Evolutionary conservation across 2,329 filamentous ascomycete species (phyloP), one percentile per base, ranked within the genome.

Genomic region (Chaetomiaceae sp.): DNA sequence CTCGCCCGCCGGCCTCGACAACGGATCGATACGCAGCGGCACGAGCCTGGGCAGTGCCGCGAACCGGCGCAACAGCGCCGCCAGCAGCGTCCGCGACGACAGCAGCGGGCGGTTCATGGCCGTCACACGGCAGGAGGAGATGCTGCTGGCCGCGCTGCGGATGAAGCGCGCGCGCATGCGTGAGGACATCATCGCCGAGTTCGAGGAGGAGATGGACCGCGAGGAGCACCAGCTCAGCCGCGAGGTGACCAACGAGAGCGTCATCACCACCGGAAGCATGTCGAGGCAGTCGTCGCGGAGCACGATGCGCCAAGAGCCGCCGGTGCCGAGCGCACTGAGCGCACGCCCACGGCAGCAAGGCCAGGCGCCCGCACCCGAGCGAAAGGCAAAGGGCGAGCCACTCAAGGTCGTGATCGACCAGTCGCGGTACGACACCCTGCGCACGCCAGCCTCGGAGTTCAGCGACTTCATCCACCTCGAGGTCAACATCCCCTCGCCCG

Each of bases 141-240:
- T 81, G 72, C 70, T 83, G 0, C 69, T 83, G 4, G 75, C 80
- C 2, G 80, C 80, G 3, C 70, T 83, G 38, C 73, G 80, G 8
- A 73, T 77, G 59, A 81, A 81, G 69, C 72, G 79, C n/a, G 75
- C 78, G 3, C 69, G 71, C n/a, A 80, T 81, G 75, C 75, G 77
- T 2, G 74, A 79, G 56, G 73, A 71, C 3, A 68, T 75, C 17
- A 66, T 74, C 12, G 68, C 72, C 20, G 73, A 77, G 55, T 68
- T 72, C 14, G 72, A 75, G 27, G 73, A 72, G 29, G 68, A 69
- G 33, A 29, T 58, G 22, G 59, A 60, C 4, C 57, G 53, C 27
- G 56, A 58, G 3, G 57, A 55, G 6, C 47, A 59, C 6, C 45
- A 42, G 8, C 55, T 63, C 19, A 33, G 47, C 34, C 63, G 61